Percentiles rank a stretch among this genome's conserved stretches.
Conservation (phyloP, 1,284 basidiomycete species). For the Leccinum subrobustum region DNA sequence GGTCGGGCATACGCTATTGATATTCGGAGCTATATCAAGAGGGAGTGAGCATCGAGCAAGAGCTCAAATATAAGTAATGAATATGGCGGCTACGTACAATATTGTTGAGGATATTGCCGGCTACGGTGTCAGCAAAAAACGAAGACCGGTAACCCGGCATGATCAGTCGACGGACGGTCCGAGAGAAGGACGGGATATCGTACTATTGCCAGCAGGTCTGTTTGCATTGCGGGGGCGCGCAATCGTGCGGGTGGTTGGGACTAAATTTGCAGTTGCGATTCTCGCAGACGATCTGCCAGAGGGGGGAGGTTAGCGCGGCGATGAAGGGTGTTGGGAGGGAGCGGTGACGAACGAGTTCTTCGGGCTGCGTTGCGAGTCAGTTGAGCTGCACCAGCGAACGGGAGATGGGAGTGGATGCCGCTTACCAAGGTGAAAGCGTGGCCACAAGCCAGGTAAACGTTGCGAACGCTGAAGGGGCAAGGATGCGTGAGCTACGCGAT, state of each 20-base stretch:
- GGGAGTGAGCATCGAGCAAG: neutral
- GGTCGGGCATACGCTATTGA: slow-evolving; percentile 38
- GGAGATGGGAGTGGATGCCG: neutral
- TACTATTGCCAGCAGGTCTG: slow-evolving; percentile 51
- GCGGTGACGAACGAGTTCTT: slow-evolving; percentile 26
- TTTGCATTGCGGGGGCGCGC: slow-evolving; percentile 40
- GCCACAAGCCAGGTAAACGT: slow-evolving; percentile 41
- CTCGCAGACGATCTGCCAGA: slow-evolving; percentile 40
- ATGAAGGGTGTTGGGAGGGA: neutral
- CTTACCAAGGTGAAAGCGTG: slow-evolving; percentile 41
- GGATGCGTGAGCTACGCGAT: slow-evolving; percentile 10
- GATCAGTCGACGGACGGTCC: neutral
- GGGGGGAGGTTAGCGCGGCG: slow-evolving; percentile 17
- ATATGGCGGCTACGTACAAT: slow-evolving; percentile 34
- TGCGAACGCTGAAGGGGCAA: slow-evolving; percentile 36
- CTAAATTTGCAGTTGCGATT: slow-evolving; percentile 47
- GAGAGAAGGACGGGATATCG: neutral
- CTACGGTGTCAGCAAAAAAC: slow-evolving; percentile 24
- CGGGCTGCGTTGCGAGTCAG: slow-evolving; percentile 28
- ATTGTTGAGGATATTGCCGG: slow-evolving; percentile 44
- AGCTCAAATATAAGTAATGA: neutral
- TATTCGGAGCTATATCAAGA: slow-evolving; percentile 37
- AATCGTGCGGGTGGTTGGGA: slow-evolving; percentile 42
- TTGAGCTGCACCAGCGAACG: neutral
- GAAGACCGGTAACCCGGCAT: slow-evolving; percentile 14